Percentiles rank a stretch among this genome's conserved stretches.
These are phyloP conservation scores for Colletotrichum phormii DNA, from an alignment of 2,329 filamentous ascomycete genomes.

Conservation along the genomic window DNA sequence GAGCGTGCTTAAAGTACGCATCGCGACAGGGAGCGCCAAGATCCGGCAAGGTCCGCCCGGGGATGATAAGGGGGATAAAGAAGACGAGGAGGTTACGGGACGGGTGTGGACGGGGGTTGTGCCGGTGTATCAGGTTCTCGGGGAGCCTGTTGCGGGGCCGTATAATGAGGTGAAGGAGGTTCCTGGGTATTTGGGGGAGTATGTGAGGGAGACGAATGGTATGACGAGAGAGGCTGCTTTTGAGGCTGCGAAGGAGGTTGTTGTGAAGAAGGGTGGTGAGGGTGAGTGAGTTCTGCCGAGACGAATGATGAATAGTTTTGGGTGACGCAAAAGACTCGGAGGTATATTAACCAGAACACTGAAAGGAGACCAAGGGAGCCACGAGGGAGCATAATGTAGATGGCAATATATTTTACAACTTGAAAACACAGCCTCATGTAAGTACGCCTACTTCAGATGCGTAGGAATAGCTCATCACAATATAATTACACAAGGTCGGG, in stretches of 20 bases:
- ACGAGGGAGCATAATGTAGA: neutral
- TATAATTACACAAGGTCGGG: neutral
- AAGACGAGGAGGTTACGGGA: conserved; percentile 53
- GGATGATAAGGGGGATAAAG: conserved; percentile 63
- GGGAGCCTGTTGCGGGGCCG: conserved; percentile 69
- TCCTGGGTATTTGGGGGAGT: conserved; percentile 70
- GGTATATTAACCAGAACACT: too few relatives aligned
- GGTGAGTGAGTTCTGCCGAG: neutral
- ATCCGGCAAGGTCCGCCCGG: conserved; percentile 72
- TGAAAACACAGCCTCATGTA: neutral
- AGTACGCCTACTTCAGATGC: neutral
- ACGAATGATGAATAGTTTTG: too few relatives aligned
- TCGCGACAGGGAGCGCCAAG: conserved; percentile 82
- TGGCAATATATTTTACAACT: neutral
- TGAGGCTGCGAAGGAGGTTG: conserved; percentile 34
- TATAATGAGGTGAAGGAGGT: conserved; percentile 70
- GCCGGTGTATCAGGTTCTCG: conserved; percentile 73
- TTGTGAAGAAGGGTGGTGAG: neutral
- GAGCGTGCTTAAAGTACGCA: conserved; percentile 74
- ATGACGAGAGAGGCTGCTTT: conserved; percentile 39
- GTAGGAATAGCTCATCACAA: neutral
- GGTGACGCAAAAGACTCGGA: too few relatives aligned
- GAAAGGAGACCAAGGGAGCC: too few relatives aligned
- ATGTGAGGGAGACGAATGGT: conserved; percentile 51
- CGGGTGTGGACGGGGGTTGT: conserved; percentile 68